Conservation (phyloP, 768 basidiomycete species). For the Tricholoma hemisulphureum region DNA sequence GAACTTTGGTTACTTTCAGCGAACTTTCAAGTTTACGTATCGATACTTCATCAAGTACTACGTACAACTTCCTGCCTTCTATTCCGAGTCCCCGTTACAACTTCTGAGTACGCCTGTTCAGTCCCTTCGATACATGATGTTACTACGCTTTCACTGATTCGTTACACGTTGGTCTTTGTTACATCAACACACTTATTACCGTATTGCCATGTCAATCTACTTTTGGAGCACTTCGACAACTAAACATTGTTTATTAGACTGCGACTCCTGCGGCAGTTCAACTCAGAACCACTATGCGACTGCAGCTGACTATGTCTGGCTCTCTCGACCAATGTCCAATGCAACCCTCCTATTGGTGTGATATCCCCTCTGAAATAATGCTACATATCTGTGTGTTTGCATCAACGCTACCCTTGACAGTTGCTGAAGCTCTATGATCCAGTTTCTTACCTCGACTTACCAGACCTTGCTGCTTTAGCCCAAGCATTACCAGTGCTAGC, state of each 20-base stretch:
- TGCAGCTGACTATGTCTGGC: background rate
- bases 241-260: no score
- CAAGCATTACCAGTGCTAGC: constrained; percentile 47
- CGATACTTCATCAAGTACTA: background rate
- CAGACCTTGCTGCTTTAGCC: constrained; percentile 59
- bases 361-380: constrained; percentile 55
- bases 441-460: constrained; percentile 75
- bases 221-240: background rate
- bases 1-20: background rate
- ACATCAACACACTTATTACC: no score
- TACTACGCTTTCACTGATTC: no score
- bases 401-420: background rate
- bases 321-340: constrained; percentile 14
- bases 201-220: no score
- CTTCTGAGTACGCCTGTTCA: no score
- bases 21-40: background rate
- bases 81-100: no score
- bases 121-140: no score
- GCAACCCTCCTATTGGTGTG: constrained; percentile 24
- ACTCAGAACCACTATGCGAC: constrained; percentile 1
- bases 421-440: background rate
- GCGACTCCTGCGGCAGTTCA: no score
- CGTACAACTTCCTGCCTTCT: no score
- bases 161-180: no score
- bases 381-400: constrained; percentile 55